Evolutionary conservation across 2,329 filamentous ascomycete species (phyloP).

Genomic region (Cordyceps fumosorosea): DNA sequence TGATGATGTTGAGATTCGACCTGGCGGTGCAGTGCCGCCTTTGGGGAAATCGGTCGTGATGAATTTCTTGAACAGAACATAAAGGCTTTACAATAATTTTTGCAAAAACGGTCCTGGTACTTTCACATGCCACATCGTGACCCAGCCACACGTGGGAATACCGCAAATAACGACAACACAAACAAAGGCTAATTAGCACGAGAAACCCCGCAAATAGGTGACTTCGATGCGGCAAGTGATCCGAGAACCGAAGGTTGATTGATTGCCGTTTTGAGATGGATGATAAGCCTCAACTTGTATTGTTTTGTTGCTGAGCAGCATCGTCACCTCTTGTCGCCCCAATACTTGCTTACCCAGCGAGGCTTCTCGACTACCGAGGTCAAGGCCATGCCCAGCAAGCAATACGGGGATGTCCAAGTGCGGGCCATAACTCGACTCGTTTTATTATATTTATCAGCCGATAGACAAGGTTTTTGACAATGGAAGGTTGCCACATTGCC

Average conservation of each 20-base stretch:
- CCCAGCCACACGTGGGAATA: not conserved
- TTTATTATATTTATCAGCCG: not conserved
- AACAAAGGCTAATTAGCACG: constrained; percentile 11
- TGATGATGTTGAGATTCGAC: too few species aligned
- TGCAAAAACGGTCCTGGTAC: too few species aligned
- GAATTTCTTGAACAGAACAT: too few species aligned
- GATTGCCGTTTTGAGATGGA: constrained; percentile 8
- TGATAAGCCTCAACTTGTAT: not conserved
- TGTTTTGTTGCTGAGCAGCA: too few species aligned
- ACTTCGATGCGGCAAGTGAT: constrained; percentile 6
- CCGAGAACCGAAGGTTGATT: constrained; percentile 1
- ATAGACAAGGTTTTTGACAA: not conserved
- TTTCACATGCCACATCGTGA: not conserved
- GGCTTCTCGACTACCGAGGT: not conserved
- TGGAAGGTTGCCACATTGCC: not conserved
- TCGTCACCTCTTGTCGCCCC: too few species aligned
- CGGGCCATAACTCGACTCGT: not conserved
- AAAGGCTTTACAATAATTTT: too few species aligned
- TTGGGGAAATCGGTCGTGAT: too few species aligned
- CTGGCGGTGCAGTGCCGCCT: too few species aligned
- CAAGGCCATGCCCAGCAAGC: not conserved
- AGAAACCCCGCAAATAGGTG: not conserved
- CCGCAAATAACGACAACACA: not conserved
- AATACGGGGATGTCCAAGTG: not conserved
- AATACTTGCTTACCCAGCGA: not conserved